Base-by-base conservation (phyloP, 371 early-diverging fungal species). In the Choanephora cucurbitarum region DNA sequence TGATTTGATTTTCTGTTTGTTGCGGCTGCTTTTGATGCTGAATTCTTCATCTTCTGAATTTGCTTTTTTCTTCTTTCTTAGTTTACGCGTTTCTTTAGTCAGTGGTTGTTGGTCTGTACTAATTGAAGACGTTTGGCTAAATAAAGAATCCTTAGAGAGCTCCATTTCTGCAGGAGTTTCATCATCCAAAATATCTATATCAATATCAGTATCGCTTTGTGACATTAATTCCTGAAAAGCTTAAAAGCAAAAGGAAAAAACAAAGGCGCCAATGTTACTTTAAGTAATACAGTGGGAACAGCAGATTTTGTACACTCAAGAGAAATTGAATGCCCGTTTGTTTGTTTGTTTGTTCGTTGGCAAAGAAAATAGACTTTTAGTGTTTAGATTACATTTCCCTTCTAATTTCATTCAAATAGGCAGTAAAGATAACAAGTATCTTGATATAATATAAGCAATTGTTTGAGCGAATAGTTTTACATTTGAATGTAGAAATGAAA, bases 21-120 rank as follows among this genome's bases (percentile, higher is more conserved):
- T 28, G 10, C 11, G 37, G 2, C 2, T 37, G 2, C 9, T 22
- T 40, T 31, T 44, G 24, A 9, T 46, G 15, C 9, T 13, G 19
- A 15, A 11, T 18, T 44, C 40, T 44, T 52, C 52, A 22, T 42
- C 42, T 22, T 58, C 59, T 1, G 59, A 55, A 7, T 37, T 22
- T 1, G 55, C 46, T 5, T 37, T 23, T 14, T 55, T 61, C 41
- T 61, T 55, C 32, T 61, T 61, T 19, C 62, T n/a, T 32, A 55
- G 9, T 45, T 61, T 61, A 17, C 55, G 55, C 24, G 55, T 55
- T 34, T 55, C 55, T 42, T 55, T 61, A 11, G 55, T 43, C 18
- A 60, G 10, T 6, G 13, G 31, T 7, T 33, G 44, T 5, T 32
- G 21, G n/a, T 39, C n/a, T n/a, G n/a, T 31, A 14, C 34, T 44